Evolutionary conservation across 2,329 filamentous ascomycete species (phyloP), one percentile per base, ranked within the genome.

Genomic region (Clarireedia paspali): DNA sequence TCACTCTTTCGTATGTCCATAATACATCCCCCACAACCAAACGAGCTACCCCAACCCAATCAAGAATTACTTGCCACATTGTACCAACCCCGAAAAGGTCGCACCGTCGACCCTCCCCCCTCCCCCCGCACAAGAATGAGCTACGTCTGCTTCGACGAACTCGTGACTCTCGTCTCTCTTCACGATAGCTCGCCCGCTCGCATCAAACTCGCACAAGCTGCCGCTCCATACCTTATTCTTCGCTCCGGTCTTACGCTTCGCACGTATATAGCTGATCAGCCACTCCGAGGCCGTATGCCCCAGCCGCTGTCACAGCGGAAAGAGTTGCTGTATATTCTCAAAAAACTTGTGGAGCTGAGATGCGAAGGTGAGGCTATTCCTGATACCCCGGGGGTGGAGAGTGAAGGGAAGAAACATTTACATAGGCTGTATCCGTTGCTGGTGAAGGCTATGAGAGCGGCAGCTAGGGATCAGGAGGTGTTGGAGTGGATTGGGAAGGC

Each of bases 231-330:
- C 65, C 77, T 97, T 2, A 86, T 97, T 46, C 75, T 96, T 2
- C 84, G 94, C 2, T 84, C 88, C 12, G 90, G 88, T 0, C 75
- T 96, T 15, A 85, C 89, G 0, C 73, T 97, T n/a, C 85, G 89
- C 55, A 78, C 85, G 0, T 97, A 95, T 68, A 85, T 95, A 47
- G 88, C 91, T 4, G 94, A 99, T 70, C 92, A 96, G 67, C 91
- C 92, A 0, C 75, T 99, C 20, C 80, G 94, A 14, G 91, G 94
- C 0, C 81, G 85, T 50, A 94, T 95, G 84, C 94, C 94, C 4
- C 89, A 94, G 68, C 92, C 92, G 0, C 76, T 89, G 5, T 85
- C 83, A 7, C 89, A 96, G 66, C 81, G 89, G 45, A 85, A 81
- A 59, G 94, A 96, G 68, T 73, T 99, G 10, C 68, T 88, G 4